These are phyloP conservation scores for Mycena belliarum DNA, from an alignment of 768 basidiomycete species.

Conservation along the genomic window DNA sequence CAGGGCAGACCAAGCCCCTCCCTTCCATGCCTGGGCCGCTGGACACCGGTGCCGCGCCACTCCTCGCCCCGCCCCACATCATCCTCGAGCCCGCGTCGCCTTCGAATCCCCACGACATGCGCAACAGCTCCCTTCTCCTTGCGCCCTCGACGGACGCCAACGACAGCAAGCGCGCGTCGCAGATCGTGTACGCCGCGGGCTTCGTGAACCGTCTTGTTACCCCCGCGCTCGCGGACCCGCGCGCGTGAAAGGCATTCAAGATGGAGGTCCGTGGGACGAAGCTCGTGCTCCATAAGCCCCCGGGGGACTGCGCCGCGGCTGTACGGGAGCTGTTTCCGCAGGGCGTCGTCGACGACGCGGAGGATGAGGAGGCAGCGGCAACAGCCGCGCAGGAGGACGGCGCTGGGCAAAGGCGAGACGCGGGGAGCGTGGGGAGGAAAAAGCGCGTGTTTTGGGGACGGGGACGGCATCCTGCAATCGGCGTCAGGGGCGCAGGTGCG, in stretches of 20 bases:
- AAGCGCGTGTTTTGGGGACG: conserved; percentile 50
- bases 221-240: conserved; percentile 46
- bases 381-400: conserved; percentile 65
- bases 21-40: background rate
- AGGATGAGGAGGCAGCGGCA: conserved; percentile 27
- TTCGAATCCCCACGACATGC: conserved; percentile 10
- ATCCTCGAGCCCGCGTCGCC: conserved; percentile 15
- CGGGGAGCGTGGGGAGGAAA: conserved; percentile 21
- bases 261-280: conserved; percentile 83
- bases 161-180: conserved; percentile 65
- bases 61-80: conserved; percentile 16
- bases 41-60: background rate
- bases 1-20: background rate
- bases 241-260: conserved; percentile 85
- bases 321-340: conserved; percentile 71
- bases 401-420: conserved; percentile 44
- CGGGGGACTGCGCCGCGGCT: conserved; percentile 60
- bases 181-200: conserved; percentile 73
- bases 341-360: conserved; percentile 60
- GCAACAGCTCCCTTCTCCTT: conserved; percentile 37
- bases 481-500: conserved; percentile 26
- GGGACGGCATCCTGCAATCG: conserved; percentile 50
- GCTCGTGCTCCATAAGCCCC: conserved; percentile 84
- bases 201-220: conserved; percentile 74
- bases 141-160: conserved; percentile 25